phyloP scores from a whole-genome alignment of 116 monocot species.

The Phalaenopsis hybrid region DNA sequence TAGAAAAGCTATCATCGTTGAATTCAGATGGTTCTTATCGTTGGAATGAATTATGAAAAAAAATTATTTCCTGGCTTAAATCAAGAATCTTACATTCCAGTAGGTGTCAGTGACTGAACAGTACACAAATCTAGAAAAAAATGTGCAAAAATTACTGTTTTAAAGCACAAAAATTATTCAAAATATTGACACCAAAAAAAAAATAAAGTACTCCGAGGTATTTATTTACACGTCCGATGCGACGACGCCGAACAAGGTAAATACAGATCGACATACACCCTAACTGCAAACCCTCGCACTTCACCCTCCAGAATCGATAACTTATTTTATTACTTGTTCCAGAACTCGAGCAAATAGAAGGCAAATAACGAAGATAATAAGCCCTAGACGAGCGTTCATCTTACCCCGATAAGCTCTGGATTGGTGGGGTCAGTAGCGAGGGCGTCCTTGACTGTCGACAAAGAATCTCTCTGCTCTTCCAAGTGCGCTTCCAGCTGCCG shows the following conservation, averaged over 20 bases:
- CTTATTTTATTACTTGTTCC: not conserved
- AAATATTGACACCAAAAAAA: no score
- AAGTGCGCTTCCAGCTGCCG: conserved; percentile 58
- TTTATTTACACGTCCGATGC: not conserved
- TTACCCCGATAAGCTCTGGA: conserved; percentile 62
- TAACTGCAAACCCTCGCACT: not conserved
- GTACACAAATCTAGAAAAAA: no score
- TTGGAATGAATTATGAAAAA: no score
- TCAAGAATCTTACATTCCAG: no score
- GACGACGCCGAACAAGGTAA: not conserved
- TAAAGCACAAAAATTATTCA: no score
- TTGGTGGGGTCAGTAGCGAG: conserved; percentile 65
- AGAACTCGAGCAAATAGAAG: not conserved
- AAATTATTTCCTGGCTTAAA: no score
- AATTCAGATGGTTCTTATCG: no score
- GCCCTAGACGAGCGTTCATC: not conserved
- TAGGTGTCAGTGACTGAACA: no score
- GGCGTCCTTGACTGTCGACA: conserved; percentile 65
- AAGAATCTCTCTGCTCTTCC: conserved; percentile 68
- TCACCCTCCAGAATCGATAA: not conserved
- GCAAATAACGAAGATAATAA: not conserved
- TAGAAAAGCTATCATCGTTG: no score
- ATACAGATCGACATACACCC: not conserved
- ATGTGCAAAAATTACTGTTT: no score
- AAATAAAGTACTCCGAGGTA: no score